Evolutionary conservation across 2,329 filamentous ascomycete species (phyloP), one percentile per base, ranked within the genome.

Genomic region (Didymella keratinophila): DNA sequence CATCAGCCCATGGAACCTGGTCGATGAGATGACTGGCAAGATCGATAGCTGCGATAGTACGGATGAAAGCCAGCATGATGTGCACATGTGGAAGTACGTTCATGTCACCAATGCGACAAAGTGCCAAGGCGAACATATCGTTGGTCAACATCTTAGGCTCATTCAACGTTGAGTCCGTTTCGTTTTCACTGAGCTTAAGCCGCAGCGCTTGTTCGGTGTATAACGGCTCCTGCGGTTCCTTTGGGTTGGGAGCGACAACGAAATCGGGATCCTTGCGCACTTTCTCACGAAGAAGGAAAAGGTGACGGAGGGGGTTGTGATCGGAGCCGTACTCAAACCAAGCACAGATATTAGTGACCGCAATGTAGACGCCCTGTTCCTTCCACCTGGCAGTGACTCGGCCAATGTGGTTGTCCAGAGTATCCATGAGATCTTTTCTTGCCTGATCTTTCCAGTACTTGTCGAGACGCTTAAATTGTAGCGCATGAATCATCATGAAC

Each of bases 81-180:
- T 91, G 88, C 0, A 89, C 67, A 67, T 86, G 89, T 0, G 87
- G 83, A 1, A 90, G 77, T 3, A 86, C 82, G 60, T 87, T 87
- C 2, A 80, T 76, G 42, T 89, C 87, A 0, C 82, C 83, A 28
- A 82, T 79, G 0, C 86, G 80, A 2, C 75, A 72, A 9, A 88
- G 78, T 1, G 84, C 79, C 1, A 85, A 71, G 3, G 74, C 64
- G 39, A 83, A 80, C 0, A 81, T 84, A 2, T 76, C 70, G 30
- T 78, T 75, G 1, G 78, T 76, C 37, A 88, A 78, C 0, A 64
- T 55, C 20, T 76, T 76, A 0, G 80, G 80, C 47, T 61, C 62
- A 28, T 50, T 59, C 56, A 75, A 76, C 36, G 62, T 73, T 27
- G 58, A 55, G 65, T 66, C 65, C 2, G 34, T 48, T 7, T 34